A percentile compares a stretch with the other conserved stretches of the same genome.
Evolutionary conservation across 2,329 filamentous ascomycete species (phyloP).

Genomic region (Pseudomassariella vexata): DNA sequence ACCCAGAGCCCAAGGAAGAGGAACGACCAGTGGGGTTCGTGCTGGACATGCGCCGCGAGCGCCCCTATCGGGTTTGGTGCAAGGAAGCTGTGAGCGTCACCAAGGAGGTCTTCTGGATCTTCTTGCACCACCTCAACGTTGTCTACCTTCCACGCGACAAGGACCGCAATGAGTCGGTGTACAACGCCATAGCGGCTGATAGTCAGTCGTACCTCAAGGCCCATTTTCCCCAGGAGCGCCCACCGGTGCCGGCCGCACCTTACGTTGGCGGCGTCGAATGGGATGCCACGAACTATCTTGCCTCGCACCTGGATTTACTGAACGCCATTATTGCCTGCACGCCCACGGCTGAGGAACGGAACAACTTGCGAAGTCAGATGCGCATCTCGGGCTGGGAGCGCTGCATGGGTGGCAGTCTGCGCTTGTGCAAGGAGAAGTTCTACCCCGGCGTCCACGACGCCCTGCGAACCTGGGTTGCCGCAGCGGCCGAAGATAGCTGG

Average conservation of each 20-base stretch:
- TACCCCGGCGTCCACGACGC: slow-evolving; percentile 89
- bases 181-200: slow-evolving; percentile 20
- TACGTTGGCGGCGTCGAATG: slow-evolving; percentile 97
- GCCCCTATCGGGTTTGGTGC: slow-evolving; percentile 90
- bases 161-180: slow-evolving; percentile 23
- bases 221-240: slow-evolving; percentile 79
- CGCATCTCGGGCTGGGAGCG: slow-evolving; percentile 86
- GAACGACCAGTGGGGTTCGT: slow-evolving; percentile 80
- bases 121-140: slow-evolving; percentile 89
- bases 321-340: slow-evolving; percentile 86
- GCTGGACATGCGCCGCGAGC: slow-evolving; percentile 76
- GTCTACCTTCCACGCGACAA: slow-evolving; percentile 57
- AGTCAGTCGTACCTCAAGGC: slow-evolving; percentile 57
- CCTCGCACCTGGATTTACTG: slow-evolving; percentile 84
- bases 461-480: slow-evolving; percentile 83
- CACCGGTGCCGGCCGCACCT: slow-evolving; percentile 87
- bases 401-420: slow-evolving; percentile 74
- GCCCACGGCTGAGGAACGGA: slow-evolving; percentile 64
- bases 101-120: slow-evolving; percentile 99
- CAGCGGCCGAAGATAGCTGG: slow-evolving; percentile 84
- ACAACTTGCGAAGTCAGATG: slow-evolving; percentile 70
- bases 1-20: slow-evolving; percentile 70
- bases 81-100: slow-evolving; percentile 89
- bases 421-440: slow-evolving; percentile 96
- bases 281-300: slow-evolving; percentile 96